Evolutionary conservation across 176 grass and related monocot genomes (phyloP), one percentile per base, ranked within the genome.

Genomic region (Oryza australiensis): DNA sequence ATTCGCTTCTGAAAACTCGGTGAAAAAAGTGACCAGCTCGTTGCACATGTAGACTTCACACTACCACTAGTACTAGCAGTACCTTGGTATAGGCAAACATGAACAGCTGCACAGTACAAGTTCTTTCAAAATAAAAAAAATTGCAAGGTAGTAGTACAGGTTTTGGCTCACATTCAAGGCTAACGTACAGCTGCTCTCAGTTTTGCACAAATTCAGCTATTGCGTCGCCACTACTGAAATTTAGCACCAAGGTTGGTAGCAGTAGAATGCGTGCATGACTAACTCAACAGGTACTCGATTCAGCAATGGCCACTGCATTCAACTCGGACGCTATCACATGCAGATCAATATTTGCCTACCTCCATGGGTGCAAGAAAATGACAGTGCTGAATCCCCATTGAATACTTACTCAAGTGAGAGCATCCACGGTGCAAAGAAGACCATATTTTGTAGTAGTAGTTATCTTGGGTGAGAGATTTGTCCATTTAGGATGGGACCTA

Each of bases 361-460:
- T 35, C 80, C 30, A 64, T 70, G 77, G 60, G 87, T 66, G 33
- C 72, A 43, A 22, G 87, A 85, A 81, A 84, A 80, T 42, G 82
- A 72, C 82, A 77, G 77, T 89, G 82, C 77, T 45, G 82, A 84
- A 20, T 51, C 34, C 10, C 13, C 40, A 35, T 51, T 81, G 24
- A 81, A 81, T 80, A 70, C 68, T 45, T 38, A 12, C 80, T 66
- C 74, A 27, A 57, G 67, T 28, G 72, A 77, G 68, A 29, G 35
- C 55, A 51, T 43, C 5, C 66, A 26, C 35, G 20, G 41, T 15
- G 7, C n/a, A n/a, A 51, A 51, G 5, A 51, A 20, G 48, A 15
- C 15, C 46, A 48, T 16, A 41, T 41, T 41, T 41, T 41, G 45
- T 48, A 12, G 1, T 45, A 0, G 14, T 48, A 2, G 8, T 42